A percentile compares a stretch with the other conserved stretches of the same genome.
Evolutionary conservation across 305 asterid species (phyloP).

Genomic region (Ruellia speciosa): DNA sequence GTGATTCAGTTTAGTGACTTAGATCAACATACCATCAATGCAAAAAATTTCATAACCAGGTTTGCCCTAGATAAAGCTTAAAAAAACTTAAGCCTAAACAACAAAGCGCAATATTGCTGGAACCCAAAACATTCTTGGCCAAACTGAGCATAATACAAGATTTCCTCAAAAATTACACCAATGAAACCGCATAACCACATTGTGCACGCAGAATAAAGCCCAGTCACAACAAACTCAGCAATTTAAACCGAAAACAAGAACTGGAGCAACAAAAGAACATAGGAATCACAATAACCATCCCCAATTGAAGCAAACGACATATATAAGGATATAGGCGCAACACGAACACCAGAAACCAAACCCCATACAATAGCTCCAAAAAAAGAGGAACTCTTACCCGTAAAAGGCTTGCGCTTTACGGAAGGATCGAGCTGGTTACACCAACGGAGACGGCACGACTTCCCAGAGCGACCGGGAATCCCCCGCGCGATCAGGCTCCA

Average conservation of each 20-base stretch:
- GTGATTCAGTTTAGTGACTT: too few species aligned
- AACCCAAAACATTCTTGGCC: background rate
- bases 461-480: slow-evolving; percentile 74
- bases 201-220: background rate
- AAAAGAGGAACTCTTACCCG: slow-evolving; percentile 31
- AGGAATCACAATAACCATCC: too few species aligned
- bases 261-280: background rate
- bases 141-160: background rate
- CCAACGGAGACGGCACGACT: slow-evolving; percentile 96
- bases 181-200: background rate
- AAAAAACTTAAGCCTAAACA: background rate
- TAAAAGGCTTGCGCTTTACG: slow-evolving; percentile 67
- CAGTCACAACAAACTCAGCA: background rate
- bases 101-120: background rate
- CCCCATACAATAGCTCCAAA: background rate
- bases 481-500: slow-evolving; percentile 86
- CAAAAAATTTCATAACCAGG: too few species aligned
- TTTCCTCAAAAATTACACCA: background rate
- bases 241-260: background rate
- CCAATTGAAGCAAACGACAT: too few species aligned
- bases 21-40: too few species aligned
- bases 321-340: too few species aligned
- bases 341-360: background rate
- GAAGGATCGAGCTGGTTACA: slow-evolving; percentile 87
- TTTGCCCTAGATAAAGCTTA: too few species aligned